These are phyloP conservation scores for Grosmannia huntii DNA, from an alignment of 2,329 filamentous ascomycete species.

Conservation along the genomic window DNA sequence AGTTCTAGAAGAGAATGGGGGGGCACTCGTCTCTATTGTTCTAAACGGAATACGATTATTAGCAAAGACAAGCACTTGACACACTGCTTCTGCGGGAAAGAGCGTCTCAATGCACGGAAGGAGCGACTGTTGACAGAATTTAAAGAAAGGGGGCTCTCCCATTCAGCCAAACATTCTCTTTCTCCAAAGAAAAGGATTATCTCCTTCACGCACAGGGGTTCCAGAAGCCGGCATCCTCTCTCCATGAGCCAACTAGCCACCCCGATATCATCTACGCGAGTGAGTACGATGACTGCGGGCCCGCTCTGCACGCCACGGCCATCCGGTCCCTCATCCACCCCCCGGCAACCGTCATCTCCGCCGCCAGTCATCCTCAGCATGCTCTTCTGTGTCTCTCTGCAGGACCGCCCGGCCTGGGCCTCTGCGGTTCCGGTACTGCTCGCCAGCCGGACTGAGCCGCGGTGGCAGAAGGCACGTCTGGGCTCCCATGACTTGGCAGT, in stretches of 20 bases:
- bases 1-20: no score
- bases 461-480: constrained; percentile 9
- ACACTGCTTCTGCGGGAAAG: background rate
- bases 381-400: constrained; percentile 25
- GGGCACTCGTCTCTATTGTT: no score
- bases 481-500: constrained; percentile 33
- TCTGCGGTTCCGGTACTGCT: constrained; percentile 18
- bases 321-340: background rate
- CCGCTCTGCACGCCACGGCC: background rate
- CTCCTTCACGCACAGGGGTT: no score
- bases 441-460: constrained; percentile 12
- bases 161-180: no score
- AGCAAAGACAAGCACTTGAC: background rate
- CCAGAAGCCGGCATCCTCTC: no score
- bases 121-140: background rate
- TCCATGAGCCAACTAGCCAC: no score
- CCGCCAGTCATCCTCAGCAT: background rate
- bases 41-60: background rate
- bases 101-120: background rate
- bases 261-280: no score
- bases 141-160: background rate
- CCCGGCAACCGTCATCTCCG: background rate
- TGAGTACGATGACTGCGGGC: no score
- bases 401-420: constrained; percentile 24
- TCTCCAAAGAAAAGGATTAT: no score